A percentile compares a stretch with the other conserved stretches of the same genome.
Evolutionary conservation across 2,329 filamentous ascomycete genomes (phyloP).

Genomic region (Fusarium irregulare): DNA sequence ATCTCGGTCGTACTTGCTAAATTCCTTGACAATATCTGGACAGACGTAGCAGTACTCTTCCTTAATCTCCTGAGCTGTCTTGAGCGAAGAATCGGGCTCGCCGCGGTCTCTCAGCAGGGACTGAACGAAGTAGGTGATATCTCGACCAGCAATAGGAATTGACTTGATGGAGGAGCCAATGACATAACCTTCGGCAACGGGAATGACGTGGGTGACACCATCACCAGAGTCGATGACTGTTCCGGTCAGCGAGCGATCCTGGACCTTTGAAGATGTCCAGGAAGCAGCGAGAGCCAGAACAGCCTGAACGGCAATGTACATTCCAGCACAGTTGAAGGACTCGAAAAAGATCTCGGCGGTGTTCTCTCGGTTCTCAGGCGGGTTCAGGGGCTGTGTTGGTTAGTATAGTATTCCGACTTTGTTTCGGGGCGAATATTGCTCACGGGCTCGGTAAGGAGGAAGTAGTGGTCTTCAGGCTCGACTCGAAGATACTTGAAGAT

Average conservation of each 20-base stretch:
- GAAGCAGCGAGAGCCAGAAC: conserved; percentile 96
- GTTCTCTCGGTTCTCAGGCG: conserved; percentile 98
- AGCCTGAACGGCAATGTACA: conserved; percentile 98
- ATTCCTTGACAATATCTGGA: conserved; percentile 99
- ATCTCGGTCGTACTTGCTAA: conserved; percentile 92
- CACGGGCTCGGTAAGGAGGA: conserved; percentile 96
- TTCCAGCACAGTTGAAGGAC: conserved; percentile 98
- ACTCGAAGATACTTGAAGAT: conserved; percentile 99
- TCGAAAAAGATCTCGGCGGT: conserved; percentile 99
- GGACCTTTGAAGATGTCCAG: conserved; percentile 98
- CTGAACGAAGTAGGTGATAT: conserved; percentile 99
- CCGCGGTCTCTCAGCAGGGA: conserved; percentile 94
- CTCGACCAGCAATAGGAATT: conserved; percentile 95
- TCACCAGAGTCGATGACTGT: conserved; percentile 99
- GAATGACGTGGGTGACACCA: conserved; percentile 98
- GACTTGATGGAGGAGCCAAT: conserved; percentile 99
- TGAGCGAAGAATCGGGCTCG: conserved; percentile 95
- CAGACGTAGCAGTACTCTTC: conserved; percentile 99
- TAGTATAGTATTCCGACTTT: conserved; percentile 22
- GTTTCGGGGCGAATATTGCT: conserved; percentile 47
- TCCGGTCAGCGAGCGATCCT: conserved; percentile 93
- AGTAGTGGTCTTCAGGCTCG: conserved; percentile 98
- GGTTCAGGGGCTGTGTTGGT: conserved; percentile 82
- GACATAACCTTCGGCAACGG: conserved; percentile 97
- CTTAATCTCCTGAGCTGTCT: conserved; percentile 98